Evolutionary conservation across 2,329 filamentous ascomycete species (phyloP).

Genomic region (Phyllosticta citriasiana): DNA sequence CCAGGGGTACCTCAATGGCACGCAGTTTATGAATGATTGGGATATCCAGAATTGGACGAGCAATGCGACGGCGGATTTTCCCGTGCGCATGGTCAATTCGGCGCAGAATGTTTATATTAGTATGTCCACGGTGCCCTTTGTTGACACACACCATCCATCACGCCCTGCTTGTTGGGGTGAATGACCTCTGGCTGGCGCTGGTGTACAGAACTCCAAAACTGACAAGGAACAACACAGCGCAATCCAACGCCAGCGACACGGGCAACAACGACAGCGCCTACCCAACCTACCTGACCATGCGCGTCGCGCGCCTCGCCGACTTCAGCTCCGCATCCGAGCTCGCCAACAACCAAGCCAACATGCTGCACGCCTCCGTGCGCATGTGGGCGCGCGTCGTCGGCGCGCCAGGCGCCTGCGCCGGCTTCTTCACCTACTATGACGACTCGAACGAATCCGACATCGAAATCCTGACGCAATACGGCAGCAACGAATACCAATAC

Average conservation of each 20-base stretch:
- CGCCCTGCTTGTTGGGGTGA: too few species aligned
- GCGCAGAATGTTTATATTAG: constrained; percentile 38
- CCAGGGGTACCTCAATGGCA: constrained; percentile 23
- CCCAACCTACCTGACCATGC: constrained; percentile 37
- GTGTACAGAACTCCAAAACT: not conserved
- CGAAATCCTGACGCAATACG: constrained; percentile 42
- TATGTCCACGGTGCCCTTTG: not conserved
- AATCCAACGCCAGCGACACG: constrained; percentile 18
- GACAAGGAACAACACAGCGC: not conserved
- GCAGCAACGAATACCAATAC: constrained; percentile 24
- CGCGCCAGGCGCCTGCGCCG: constrained; percentile 38
- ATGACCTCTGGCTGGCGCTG: too few species aligned
- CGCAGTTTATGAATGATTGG: constrained; percentile 29
- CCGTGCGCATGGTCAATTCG: constrained; percentile 37
- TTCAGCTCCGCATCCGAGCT: constrained; percentile 41
- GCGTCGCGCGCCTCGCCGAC: constrained; percentile 32
- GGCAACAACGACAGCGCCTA: constrained; percentile 17
- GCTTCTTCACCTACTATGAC: constrained; percentile 47
- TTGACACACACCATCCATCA: too few species aligned
- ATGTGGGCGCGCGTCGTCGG: constrained; percentile 37
- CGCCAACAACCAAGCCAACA: constrained; percentile 34
- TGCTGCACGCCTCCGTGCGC: constrained; percentile 40
- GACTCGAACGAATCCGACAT: constrained; percentile 42
- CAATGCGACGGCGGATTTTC: constrained; percentile 24
- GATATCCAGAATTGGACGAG: constrained; percentile 37